Conservation (phyloP, 768 basidiomycete genomes). For the Boletus sp. region DNA sequence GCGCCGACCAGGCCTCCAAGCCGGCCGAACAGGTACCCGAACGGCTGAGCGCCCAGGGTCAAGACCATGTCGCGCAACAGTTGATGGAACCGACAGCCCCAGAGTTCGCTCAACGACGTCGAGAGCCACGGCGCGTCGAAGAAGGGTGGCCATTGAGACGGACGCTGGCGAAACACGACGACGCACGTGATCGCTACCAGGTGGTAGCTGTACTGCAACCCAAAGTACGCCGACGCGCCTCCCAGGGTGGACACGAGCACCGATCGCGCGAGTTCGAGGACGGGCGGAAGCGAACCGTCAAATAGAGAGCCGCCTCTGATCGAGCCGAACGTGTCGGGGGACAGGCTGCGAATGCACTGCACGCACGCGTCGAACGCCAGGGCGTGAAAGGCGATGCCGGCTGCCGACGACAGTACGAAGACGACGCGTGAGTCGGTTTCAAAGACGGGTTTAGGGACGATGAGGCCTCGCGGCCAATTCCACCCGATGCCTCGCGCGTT, state of each 20-base stretch:
- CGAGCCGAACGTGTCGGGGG: conserved; percentile 39
- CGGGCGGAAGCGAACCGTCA: conserved; percentile 30
- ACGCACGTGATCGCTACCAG: conserved; percentile 43
- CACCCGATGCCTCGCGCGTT: conserved; percentile 28
- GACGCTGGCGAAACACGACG: conserved; percentile 44
- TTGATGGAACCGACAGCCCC: conserved; percentile 68
- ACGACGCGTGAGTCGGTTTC: conserved; percentile 7
- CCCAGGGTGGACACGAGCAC: conserved; percentile 41
- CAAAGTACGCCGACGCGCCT: conserved; percentile 44
- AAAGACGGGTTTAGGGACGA: conserved; percentile 10
- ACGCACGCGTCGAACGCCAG: conserved; percentile 17
- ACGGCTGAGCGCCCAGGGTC: conserved; percentile 45
- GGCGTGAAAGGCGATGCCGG: neutral
- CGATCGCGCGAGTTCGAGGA: conserved; percentile 38
- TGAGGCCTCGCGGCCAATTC: conserved; percentile 25
- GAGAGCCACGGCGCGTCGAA: conserved; percentile 57
- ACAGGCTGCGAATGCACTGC: conserved; percentile 26
- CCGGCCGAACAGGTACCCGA: conserved; percentile 45
- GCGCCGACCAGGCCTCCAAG: conserved; percentile 51
- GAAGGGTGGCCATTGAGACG: conserved; percentile 59
- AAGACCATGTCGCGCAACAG: conserved; percentile 59
- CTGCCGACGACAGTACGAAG: conserved; percentile 11
- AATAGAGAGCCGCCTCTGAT: conserved; percentile 37
- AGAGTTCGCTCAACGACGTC: conserved; percentile 59
- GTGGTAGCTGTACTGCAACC: conserved; percentile 44